A percentile compares a stretch with the other conserved stretches of the same genome.
These are phyloP conservation scores for Panaeolus cyanescens DNA, from an alignment of 768 basidiomycete species.

Conservation along the genomic window DNA sequence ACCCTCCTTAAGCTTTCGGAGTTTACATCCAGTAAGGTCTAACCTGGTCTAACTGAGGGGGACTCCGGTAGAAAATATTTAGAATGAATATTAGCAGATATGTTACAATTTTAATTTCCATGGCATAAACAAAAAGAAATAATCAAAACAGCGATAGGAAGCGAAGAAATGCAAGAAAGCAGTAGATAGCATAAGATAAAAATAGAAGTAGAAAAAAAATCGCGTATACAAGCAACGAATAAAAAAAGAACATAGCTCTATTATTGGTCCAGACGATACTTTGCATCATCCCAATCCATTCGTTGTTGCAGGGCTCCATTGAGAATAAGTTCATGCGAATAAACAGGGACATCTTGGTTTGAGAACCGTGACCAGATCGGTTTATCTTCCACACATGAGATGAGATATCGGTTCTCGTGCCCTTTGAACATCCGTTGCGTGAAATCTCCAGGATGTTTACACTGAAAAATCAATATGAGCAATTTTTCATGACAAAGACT, in stretches of 20 bases:
- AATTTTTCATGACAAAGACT: conserved; percentile 1
- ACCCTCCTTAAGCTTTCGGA: not conserved
- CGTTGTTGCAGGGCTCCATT: conserved; percentile 65
- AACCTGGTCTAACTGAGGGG: not conserved
- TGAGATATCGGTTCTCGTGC: conserved; percentile 51
- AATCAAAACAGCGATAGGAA: not conserved
- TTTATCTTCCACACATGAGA: conserved; percentile 67
- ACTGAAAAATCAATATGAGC: not conserved
- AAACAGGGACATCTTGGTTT: conserved; percentile 52
- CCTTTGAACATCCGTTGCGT: conserved; percentile 54
- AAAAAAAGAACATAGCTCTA: not conserved
- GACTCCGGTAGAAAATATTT: not conserved
- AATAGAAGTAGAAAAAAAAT: not conserved
- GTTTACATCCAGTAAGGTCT: not conserved
- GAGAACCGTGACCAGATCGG: conserved; percentile 67
- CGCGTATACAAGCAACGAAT: too few relatives aligned
- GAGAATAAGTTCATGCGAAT: conserved; percentile 69
- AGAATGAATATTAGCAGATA: not conserved
- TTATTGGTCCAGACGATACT: not conserved
- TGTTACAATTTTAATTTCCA: not conserved
- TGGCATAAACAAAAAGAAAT: not conserved
- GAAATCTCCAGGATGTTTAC: conserved; percentile 34
- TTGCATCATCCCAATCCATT: conserved; percentile 56
- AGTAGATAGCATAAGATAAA: not conserved
- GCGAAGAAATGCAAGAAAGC: not conserved